phyloP scores from a whole-genome alignment of 768 basidiomycete genomes.

The Macrocybe gigantea region DNA sequence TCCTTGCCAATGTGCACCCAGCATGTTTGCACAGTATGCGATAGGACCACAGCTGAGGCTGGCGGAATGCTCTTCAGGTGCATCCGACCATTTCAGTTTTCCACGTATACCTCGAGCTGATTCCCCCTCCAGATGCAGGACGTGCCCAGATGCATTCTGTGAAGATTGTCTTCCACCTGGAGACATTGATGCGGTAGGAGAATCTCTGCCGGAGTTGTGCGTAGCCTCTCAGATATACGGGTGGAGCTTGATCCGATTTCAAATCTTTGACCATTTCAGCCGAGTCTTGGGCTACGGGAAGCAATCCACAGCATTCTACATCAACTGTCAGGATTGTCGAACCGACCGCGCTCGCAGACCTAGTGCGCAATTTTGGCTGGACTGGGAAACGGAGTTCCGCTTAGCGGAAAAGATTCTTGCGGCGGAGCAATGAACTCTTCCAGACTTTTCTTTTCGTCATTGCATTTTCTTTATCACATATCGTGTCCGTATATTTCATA shows the following conservation, averaged over 20 bases:
- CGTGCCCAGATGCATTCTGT: constrained; percentile 54
- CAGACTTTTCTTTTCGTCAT: no score
- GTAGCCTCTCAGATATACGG: constrained; percentile 11
- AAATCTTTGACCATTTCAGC: constrained; percentile 20
- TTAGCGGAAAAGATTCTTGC: constrained; percentile 21
- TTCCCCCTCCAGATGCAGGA: constrained; percentile 42
- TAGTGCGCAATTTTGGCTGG: constrained; percentile 21
- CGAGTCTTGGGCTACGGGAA: constrained; percentile 32
- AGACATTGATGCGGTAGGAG: constrained; percentile 47
- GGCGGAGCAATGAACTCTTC: no score
- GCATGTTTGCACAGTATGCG: constrained; percentile 42
- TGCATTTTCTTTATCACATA: no score
- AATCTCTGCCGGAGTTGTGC: constrained; percentile 53
- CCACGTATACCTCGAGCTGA: not conserved
- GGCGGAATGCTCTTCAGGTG: constrained; percentile 60
- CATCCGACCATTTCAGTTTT: not conserved
- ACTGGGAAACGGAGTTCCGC: constrained; percentile 38
- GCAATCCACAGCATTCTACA: constrained; percentile 35
- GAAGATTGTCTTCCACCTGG: constrained; percentile 53
- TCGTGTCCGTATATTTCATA: no score
- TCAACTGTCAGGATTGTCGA: constrained; percentile 45
- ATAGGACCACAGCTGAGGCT: constrained; percentile 34
- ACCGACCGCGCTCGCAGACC: constrained; percentile 29
- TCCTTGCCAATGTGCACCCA: constrained; percentile 36
- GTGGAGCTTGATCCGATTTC: no score